Evolutionary conservation across 2,329 filamentous ascomycete genomes (phyloP), one percentile per base, ranked within the genome.

Genomic region (Aspergillus sp.): DNA sequence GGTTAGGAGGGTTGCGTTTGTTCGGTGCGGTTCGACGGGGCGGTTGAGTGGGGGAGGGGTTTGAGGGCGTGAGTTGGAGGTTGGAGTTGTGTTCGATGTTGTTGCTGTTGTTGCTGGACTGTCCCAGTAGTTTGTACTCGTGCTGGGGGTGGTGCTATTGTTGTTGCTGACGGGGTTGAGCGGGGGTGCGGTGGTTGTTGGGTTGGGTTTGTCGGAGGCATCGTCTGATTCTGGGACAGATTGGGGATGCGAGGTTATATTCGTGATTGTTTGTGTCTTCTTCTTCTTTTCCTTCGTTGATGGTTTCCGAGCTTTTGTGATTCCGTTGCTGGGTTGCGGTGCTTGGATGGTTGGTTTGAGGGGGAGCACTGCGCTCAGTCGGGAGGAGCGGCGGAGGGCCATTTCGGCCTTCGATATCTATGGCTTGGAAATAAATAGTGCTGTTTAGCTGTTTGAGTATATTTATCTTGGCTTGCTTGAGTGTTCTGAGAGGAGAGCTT

Each of bases 361-460:
- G 12, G 65, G 55, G 4, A 60, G 66, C 47, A 65, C 68, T 14
- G 71, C 69, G 49, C 72, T 74, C 33, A 82, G 73, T 45, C 82
- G 78, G 43, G 79, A 71, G 46, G 82, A 85, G 54, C 82, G 80
- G 62, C 83, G 71, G 11, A 83, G 70, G 40, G 81, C 78, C 82
- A 85, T 84, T 21, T 17, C 4, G 35, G 4, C 35, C 12, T 37
- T 37, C 15, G 14, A n/a, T 4, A 37, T 37, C 35, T 37, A n/a
- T 37, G 35, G 5, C 4, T 37, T 37, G 35, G 15, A n/a, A 37
- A 37, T n/a, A 37, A 15, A 37, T 37, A 37, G 9, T 5, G 35
- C 35, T 7, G 35, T 37, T 37, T 37, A 37, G 35, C 8, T 37
- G 35, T n/a, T 37, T 4, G 35, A 7, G 15, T 37, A n/a, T 37